phyloP scores from a whole-genome alignment of 2,329 filamentous ascomycete species.

The Phaeomoniella chlamydospora region DNA sequence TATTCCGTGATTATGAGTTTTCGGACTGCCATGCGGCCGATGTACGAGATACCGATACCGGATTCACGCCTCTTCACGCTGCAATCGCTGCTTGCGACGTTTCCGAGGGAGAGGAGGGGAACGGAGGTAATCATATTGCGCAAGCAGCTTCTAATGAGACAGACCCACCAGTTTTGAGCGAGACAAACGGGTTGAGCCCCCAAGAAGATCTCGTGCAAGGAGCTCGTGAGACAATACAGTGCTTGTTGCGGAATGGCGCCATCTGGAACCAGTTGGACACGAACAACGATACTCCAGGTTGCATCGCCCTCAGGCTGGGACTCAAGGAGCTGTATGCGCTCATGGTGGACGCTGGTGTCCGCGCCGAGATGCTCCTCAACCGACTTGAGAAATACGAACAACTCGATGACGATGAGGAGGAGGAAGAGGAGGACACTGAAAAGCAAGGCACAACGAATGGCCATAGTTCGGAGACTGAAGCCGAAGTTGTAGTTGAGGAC shows the following conservation, averaged over 20 bases:
- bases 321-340: conserved; percentile 59
- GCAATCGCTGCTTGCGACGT: conserved; percentile 62
- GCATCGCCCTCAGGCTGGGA: conserved; percentile 58
- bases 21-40: conserved; percentile 45
- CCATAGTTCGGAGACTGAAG: conserved; percentile 20
- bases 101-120: conserved; percentile 14
- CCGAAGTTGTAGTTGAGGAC: conserved; percentile 10
- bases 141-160: conserved; percentile 7
- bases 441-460: conserved; percentile 12
- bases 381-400: conserved; percentile 60
- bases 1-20: conserved; percentile 38
- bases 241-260: conserved; percentile 73
- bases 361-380: conserved; percentile 75
- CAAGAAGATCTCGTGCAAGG: conserved; percentile 32
- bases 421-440: conserved; percentile 16
- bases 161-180: conserved; percentile 12
- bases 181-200: conserved; percentile 9
- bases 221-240: conserved; percentile 53
- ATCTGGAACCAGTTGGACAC: conserved; percentile 95
- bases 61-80: conserved; percentile 77
- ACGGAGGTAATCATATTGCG: conserved; percentile 16
- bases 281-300: conserved; percentile 82
- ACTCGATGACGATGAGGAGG: conserved; percentile 36
- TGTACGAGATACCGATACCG: conserved; percentile 70
- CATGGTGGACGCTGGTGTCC: conserved; percentile 78